phyloP scores from a whole-genome alignment of 2,329 filamentous ascomycete species.

The Metarhizium guizhouense region DNA sequence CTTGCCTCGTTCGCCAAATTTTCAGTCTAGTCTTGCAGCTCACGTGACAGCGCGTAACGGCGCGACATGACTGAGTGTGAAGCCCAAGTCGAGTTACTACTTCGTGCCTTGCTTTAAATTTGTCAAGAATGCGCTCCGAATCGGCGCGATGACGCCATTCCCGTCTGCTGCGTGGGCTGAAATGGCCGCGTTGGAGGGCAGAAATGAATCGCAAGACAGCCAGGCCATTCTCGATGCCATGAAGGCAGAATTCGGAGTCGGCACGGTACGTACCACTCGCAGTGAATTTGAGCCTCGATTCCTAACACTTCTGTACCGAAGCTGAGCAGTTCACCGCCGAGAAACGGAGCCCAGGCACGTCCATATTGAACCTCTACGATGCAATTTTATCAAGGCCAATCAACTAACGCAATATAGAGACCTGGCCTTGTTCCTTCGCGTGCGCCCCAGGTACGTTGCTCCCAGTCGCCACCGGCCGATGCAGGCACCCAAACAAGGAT shows the following conservation, averaged over 20 bases:
- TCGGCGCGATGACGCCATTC: conserved; percentile 18
- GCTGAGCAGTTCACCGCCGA: conserved; percentile 4
- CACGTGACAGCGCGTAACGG: conserved; percentile 22
- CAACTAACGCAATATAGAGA: not conserved
- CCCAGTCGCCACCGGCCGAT: not conserved
- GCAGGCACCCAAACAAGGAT: conserved; percentile 3
- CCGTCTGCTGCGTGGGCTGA: conserved; percentile 19
- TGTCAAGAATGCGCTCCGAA: conserved; percentile 10
- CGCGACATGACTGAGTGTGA: conserved; percentile 7
- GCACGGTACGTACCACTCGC: conserved; percentile 24
- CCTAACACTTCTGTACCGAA: not conserved
- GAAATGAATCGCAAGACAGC: conserved; percentile 34
- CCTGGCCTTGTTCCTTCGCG: not conserved
- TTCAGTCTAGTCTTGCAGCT: too few species aligned
- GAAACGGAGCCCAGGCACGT: not conserved
- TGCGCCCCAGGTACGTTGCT: not conserved
- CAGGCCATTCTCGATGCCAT: conserved; percentile 30
- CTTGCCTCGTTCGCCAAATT: too few species aligned
- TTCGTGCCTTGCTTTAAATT: not conserved
- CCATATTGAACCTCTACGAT: not conserved
- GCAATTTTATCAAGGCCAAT: not conserved
- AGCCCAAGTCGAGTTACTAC: not conserved
- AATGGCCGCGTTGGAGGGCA: conserved; percentile 16
- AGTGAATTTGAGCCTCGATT: not conserved
- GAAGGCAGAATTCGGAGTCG: conserved; percentile 28